A percentile compares a stretch with the other conserved stretches of the same genome.
Evolutionary conservation across 257 asterid genomes (phyloP).

Genomic region (Eucommia ulmoides): DNA sequence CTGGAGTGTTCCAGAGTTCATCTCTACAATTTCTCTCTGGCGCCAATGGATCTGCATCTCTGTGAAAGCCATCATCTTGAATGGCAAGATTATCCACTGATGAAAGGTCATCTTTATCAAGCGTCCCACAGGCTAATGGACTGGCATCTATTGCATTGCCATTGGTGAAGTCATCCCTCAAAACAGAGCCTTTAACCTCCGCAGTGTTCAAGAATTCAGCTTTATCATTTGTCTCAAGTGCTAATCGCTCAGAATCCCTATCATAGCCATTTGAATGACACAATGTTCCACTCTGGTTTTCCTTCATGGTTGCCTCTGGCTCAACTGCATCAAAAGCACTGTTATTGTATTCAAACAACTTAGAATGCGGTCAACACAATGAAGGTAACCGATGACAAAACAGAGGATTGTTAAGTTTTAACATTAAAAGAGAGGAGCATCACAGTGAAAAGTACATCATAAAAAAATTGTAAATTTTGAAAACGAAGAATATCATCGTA

Average conservation of each 20-base stretch:
- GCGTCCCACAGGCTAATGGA: too few species aligned
- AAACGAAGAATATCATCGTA: too few species aligned
- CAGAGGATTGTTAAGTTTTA: too few species aligned
- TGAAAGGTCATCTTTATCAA: too few species aligned
- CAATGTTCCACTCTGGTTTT: background rate
- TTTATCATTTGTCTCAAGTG: constrained; percentile 15
- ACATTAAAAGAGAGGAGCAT: too few species aligned
- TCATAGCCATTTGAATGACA: constrained; percentile 21
- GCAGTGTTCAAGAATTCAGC: constrained; percentile 19
- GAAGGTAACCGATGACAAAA: constrained; percentile 6
- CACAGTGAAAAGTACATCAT: too few species aligned
- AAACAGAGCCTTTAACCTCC: constrained; percentile 12
- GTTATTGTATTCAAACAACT: background rate
- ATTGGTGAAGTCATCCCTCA: constrained; percentile 17
- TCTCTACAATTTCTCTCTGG: constrained; percentile 21
- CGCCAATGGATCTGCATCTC: constrained; percentile 24
- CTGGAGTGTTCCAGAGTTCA: constrained; percentile 17
- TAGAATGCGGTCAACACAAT: too few species aligned
- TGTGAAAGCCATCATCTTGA: constrained; percentile 9
- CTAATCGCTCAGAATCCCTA: constrained; percentile 13
- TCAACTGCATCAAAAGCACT: background rate
- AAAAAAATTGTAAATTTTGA: too few species aligned
- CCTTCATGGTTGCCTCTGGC: background rate
- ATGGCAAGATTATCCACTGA: too few species aligned
- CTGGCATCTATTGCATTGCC: too few species aligned